Conservation (phyloP, 1,139 yeast species). For the Nakaseomyces delphensis region DNA sequence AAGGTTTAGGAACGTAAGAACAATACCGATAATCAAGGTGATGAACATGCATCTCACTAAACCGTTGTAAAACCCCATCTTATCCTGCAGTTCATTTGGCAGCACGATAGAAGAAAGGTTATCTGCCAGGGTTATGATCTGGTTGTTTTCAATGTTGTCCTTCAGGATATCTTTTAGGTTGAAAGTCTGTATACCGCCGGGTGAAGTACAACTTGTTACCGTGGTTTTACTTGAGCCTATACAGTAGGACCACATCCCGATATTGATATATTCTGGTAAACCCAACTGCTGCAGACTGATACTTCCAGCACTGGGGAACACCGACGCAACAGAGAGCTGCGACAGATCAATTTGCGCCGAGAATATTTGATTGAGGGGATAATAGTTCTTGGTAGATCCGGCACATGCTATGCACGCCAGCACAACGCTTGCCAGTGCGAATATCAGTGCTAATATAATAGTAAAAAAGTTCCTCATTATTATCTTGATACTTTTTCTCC, state of each 20-base stretch:
- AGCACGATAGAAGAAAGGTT: constrained; percentile 19
- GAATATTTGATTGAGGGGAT: constrained; percentile 25
- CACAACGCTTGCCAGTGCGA: constrained; percentile 22
- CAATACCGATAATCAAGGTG: constrained; percentile 26
- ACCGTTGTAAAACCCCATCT: constrained; percentile 21
- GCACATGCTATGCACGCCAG: constrained; percentile 27
- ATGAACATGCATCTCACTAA: constrained; percentile 26
- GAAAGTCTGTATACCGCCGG: constrained; percentile 26
- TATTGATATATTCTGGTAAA: constrained; percentile 23
- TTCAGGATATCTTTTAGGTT: constrained; percentile 18
- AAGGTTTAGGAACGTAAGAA: constrained; percentile 17
- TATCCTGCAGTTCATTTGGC: constrained; percentile 20
- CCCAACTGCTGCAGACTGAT: constrained; percentile 10
- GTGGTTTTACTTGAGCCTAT: constrained; percentile 13
- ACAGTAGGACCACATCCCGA: constrained; percentile 31
- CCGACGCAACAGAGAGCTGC: constrained; percentile 12
- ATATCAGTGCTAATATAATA: constrained; percentile 18
- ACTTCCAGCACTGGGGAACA: constrained; percentile 14
- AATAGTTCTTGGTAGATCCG: constrained; percentile 26
- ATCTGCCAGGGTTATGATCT: constrained; percentile 15
- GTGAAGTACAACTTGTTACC: constrained; percentile 24
- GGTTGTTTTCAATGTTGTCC: constrained; percentile 21
- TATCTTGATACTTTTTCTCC: too few relatives aligned
- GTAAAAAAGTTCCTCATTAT: constrained; percentile 21
- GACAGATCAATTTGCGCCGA: constrained; percentile 25